These are phyloP conservation scores for Orbilia ellipsospora DNA, from an alignment of 2,329 filamentous ascomycete species.

Conservation along the genomic window DNA sequence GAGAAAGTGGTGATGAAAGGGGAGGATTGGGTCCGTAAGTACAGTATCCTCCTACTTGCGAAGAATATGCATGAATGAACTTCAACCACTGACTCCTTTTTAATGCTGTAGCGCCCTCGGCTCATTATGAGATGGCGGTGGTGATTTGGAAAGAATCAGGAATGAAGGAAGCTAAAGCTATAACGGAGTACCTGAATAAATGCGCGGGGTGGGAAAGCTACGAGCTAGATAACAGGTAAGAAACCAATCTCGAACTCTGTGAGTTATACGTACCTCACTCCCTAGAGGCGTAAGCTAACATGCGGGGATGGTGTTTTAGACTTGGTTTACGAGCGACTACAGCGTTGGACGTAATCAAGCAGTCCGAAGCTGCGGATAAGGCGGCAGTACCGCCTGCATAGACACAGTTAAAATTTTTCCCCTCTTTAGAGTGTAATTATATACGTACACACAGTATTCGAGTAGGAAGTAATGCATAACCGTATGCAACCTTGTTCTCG, in stretches of 20 bases:
- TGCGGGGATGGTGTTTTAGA: slow-evolving; percentile 63
- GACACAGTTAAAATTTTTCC: background rate
- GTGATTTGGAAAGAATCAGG: slow-evolving; percentile 78
- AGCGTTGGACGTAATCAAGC: slow-evolving; percentile 72
- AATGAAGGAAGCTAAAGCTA: slow-evolving; percentile 69
- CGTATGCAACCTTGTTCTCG: background rate
- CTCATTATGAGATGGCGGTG: slow-evolving; percentile 86
- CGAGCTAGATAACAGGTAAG: slow-evolving; percentile 71
- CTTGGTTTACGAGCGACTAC: slow-evolving; percentile 79
- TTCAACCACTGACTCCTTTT: background rate
- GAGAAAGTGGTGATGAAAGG: slow-evolving; percentile 69
- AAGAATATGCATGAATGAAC: background rate
- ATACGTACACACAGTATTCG: too few relatives aligned
- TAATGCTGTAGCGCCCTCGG: slow-evolving; percentile 69
- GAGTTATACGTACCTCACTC: background rate
- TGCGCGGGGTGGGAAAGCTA: slow-evolving; percentile 77
- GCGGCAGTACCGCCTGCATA: slow-evolving; percentile 23
- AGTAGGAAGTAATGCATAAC: background rate
- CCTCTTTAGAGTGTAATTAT: too few relatives aligned
- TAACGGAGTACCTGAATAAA: slow-evolving; percentile 73
- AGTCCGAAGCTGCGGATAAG: slow-evolving; percentile 22
- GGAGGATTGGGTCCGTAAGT: slow-evolving; percentile 71
- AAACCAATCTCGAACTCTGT: slow-evolving; percentile 7
- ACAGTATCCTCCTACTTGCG: background rate
- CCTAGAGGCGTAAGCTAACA: background rate